These are phyloP conservation scores for Emiliania huxleyi DNA, from an alignment of 78 protist genomes.

Conservation along the genomic window DNA sequence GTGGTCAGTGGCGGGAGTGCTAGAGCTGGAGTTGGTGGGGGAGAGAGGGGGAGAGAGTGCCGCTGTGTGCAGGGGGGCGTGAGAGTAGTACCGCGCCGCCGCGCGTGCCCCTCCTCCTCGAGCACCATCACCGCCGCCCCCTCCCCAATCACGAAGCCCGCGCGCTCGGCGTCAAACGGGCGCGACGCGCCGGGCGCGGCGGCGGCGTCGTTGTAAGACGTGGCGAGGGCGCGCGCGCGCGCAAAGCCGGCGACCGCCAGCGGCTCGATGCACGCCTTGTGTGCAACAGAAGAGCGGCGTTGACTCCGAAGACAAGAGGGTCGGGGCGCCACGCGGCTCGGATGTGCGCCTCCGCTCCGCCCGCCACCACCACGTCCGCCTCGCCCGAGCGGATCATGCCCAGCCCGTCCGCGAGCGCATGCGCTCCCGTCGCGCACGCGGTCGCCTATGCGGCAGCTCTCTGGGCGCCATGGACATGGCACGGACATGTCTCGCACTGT, in stretches of 20 bases:
- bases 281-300: too few relatives aligned
- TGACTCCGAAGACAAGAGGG: too few relatives aligned
- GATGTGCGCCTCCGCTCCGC: slow-evolving; percentile 93
- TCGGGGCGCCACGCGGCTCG: too few relatives aligned
- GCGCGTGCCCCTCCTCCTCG: slow-evolving; percentile 36
- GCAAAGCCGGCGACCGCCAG: slow-evolving; percentile 84
- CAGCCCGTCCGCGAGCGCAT: slow-evolving; percentile 83
- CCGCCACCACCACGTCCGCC: slow-evolving; percentile 86
- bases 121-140: slow-evolving; percentile 85
- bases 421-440: slow-evolving; percentile 97
- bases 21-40: too few relatives aligned
- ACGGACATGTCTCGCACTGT: too few relatives aligned
- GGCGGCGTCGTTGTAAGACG: slow-evolving; percentile 65
- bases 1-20: too few relatives aligned
- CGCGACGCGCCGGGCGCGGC: slow-evolving; percentile 64
- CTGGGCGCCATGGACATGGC: too few relatives aligned
- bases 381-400: slow-evolving; percentile 71
- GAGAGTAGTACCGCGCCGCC: too few relatives aligned
- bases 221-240: slow-evolving; percentile 66
- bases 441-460: too few relatives aligned
- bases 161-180: background rate
- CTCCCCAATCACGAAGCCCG: slow-evolving; percentile 93
- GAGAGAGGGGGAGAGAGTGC: too few relatives aligned
- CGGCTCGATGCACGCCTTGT: slow-evolving; percentile 78
- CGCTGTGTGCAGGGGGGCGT: too few relatives aligned